Base-by-base conservation (phyloP, 148 eudicot genomes). In the Fagopyrum esculentum region DNA sequence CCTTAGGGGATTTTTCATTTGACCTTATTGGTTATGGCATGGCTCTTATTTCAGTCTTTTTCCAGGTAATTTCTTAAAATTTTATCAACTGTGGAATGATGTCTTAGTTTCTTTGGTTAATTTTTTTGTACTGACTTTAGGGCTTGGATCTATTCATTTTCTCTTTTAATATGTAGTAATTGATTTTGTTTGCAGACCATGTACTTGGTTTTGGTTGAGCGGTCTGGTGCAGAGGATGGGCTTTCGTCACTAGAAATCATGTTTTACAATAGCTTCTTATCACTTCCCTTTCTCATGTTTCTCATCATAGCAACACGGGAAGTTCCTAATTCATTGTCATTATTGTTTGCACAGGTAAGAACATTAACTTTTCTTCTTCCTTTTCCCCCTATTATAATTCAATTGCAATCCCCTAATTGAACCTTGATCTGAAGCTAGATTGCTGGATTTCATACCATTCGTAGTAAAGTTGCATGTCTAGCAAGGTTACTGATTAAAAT, bases 141-240 rank as follows among this genome's bases (percentile, higher is more conserved):
- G 19, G n/a, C 17, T 16, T 54, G 17, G 59, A 54, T 54, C 59
- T 54, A 16, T 54, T 55, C 26, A 55, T 16, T 57, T 49, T 60
- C 69, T 35, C 45, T 30, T 13, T 35, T 3, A 12, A 9, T 77
- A 45, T 69, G 77, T 59, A 44, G 29, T 69, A 35, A 66, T 16
- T 64, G 59, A 15, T 15, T 43, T 76, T 72, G 77, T 71, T 13
- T 90, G 87, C 94, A 95, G 99, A 95, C 97, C 74, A 95, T 95
- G 97, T 95, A 95, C 84, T 92, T 92, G 59, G 94, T 95, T 51
- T 83, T 95, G 83, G 98, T 95, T 73, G 98, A 95, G 84, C 86
- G 82, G 77, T 92, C 99, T 64, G 99, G 99, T 66, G 99, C 92
- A 22, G 99, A 95, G 75, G 99, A 92, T 69, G 94, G 97, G 73